Percentiles rank a stretch among this genome's conserved stretches.
Conservation (phyloP, 2,329 filamentous ascomycete genomes). For the Epichloe baconii region DNA sequence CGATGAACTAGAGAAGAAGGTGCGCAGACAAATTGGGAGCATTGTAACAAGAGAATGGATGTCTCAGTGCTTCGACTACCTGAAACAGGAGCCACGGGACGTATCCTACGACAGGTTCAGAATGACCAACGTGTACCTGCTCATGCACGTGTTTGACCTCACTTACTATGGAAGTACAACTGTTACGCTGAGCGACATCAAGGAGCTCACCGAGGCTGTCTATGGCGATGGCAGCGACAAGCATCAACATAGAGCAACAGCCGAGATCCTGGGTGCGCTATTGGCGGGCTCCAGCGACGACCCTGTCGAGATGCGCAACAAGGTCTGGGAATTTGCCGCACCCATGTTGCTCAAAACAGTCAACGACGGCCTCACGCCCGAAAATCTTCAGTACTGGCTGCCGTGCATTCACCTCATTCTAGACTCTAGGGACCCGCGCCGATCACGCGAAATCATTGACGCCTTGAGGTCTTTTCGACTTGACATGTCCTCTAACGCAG, state of each 20-base stretch:
- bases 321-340: slow-evolving; percentile 80
- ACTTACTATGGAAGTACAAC: slow-evolving; percentile 68
- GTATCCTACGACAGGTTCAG: slow-evolving; percentile 71
- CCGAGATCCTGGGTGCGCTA: slow-evolving; percentile 82
- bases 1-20: slow-evolving; percentile 63
- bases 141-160: slow-evolving; percentile 83
- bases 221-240: slow-evolving; percentile 94
- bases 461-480: slow-evolving; percentile 74
- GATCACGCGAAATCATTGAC: slow-evolving; percentile 74
- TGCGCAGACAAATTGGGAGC: slow-evolving; percentile 67
- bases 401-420: slow-evolving; percentile 84
- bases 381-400: slow-evolving; percentile 90
- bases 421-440: slow-evolving; percentile 78
- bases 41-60: slow-evolving; percentile 79
- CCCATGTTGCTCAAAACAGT: slow-evolving; percentile 79
- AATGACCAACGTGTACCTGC: slow-evolving; percentile 72
- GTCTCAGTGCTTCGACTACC: slow-evolving; percentile 72
- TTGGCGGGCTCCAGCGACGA: slow-evolving; percentile 72
- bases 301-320: slow-evolving; percentile 56
- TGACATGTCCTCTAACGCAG: slow-evolving; percentile 89
- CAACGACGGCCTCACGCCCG: slow-evolving; percentile 82
- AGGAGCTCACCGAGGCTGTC: slow-evolving; percentile 61
- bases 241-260: slow-evolving; percentile 90
- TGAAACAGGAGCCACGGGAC: slow-evolving; percentile 93
- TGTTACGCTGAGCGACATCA: slow-evolving; percentile 76